These are phyloP conservation scores for Dactylellina haptotyla DNA, from an alignment of 2,329 filamentous ascomycete species.

Conservation along the genomic window DNA sequence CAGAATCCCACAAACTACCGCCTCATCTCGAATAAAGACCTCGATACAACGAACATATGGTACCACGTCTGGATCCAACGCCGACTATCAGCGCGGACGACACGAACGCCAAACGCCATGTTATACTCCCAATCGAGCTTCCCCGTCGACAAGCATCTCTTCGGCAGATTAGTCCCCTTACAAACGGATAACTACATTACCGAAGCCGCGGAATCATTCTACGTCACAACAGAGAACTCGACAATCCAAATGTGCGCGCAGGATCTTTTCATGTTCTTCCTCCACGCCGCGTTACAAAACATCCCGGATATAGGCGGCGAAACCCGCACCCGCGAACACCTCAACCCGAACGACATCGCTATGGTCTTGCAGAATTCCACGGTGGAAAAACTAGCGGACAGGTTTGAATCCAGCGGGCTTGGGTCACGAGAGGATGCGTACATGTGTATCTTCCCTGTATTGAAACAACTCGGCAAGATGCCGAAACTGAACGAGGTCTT, in stretches of 20 bases:
- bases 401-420: conserved; percentile 57
- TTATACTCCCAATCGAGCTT: conserved; percentile 1
- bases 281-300: conserved; percentile 12
- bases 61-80: conserved; percentile 37
- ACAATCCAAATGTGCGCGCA: conserved; percentile 45
- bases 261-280: conserved; percentile 47
- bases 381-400: conserved; percentile 54
- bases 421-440: conserved; percentile 57
- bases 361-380: conserved; percentile 29
- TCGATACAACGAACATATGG: conserved; percentile 19
- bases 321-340: conserved; percentile 16
- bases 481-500: conserved; percentile 23
- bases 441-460: conserved; percentile 58
- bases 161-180: conserved; percentile 10
- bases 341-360: not conserved
- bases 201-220: not conserved
- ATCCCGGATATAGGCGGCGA: conserved; percentile 23
- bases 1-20: conserved; percentile 14
- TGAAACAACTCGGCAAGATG: conserved; percentile 50
- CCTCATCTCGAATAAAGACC: conserved; percentile 24
- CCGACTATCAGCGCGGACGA: not conserved
- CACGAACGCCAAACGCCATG: not conserved
- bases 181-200: not conserved
- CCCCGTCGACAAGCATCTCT: conserved; percentile 29
- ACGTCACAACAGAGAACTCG: conserved; percentile 23